Conservation (phyloP, 148 eudicot genomes). For the Persicaria maculosa region DNA sequence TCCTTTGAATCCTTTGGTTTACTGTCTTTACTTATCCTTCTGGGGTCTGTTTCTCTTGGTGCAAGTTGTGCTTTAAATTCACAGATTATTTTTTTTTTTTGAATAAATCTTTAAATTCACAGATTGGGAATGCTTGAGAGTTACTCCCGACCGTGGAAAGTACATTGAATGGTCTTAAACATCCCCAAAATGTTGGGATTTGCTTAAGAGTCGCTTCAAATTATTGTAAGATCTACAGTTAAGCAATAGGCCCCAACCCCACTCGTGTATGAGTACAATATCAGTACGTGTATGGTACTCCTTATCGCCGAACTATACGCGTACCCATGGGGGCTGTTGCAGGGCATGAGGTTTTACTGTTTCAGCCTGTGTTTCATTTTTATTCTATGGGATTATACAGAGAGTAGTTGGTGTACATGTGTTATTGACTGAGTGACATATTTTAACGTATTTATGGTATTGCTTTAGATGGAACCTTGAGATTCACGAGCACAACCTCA, state of each 20-base stretch:
- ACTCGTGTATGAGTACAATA: not conserved
- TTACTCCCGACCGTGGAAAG: not conserved
- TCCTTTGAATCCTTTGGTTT: too few species aligned
- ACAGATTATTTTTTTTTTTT: too few species aligned
- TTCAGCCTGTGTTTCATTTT: too few species aligned
- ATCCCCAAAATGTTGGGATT: not conserved
- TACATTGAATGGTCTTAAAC: not conserved
- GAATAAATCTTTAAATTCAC: too few species aligned
- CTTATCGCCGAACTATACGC: not conserved
- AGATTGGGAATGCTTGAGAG: not conserved
- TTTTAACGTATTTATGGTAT: not conserved
- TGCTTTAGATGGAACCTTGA: not conserved
- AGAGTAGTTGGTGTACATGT: not conserved
- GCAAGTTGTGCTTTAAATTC: not conserved
- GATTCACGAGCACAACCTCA: not conserved
- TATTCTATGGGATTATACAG: too few species aligned
- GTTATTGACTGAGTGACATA: not conserved
- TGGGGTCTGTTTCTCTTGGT: not conserved
- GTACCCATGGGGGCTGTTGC: not conserved
- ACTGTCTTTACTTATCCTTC: not conserved
- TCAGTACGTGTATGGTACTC: not conserved
- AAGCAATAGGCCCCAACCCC: not conserved
- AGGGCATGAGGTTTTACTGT: not conserved
- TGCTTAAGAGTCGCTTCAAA: slow-evolving; percentile 3
- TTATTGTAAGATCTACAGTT: slow-evolving; percentile 2